These are phyloP conservation scores for Prorocentrum cordatum DNA, from an alignment of 169 alveolate genomes.

Conservation along the genomic window DNA sequence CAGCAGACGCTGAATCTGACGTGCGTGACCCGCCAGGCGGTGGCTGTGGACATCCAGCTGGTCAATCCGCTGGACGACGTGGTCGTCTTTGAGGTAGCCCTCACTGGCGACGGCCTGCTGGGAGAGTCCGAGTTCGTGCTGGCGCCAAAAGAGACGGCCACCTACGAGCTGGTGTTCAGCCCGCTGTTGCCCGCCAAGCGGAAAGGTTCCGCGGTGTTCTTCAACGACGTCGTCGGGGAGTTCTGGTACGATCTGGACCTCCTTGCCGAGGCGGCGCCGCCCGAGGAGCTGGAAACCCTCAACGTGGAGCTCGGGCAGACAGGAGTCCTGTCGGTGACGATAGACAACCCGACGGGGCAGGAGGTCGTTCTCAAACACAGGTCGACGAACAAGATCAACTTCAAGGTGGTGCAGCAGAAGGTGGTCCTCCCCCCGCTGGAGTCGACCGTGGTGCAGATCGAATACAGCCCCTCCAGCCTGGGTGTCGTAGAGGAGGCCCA, in stretches of 20 bases:
- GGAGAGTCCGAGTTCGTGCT: conserved; percentile 83
- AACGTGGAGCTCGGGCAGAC: conserved; percentile 82
- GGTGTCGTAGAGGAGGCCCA: conserved; percentile 76
- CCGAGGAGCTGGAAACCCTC: conserved; percentile 74
- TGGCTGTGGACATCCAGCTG: conserved; percentile 82
- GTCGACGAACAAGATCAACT: conserved; percentile 79
- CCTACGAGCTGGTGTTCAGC: conserved; percentile 80
- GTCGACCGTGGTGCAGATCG: conserved; percentile 76
- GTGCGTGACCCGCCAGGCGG: conserved; percentile 83
- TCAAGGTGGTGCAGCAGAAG: conserved; percentile 79
- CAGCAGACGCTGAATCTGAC: conserved; percentile 77
- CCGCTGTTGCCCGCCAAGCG: conserved; percentile 82
- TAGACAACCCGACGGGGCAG: conserved; percentile 83
- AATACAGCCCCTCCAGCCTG: conserved; percentile 80
- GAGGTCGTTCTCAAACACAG: conserved; percentile 73
- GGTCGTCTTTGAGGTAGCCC: conserved; percentile 81
- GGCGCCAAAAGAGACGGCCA: conserved; percentile 79
- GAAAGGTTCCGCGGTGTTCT: conserved; percentile 74
- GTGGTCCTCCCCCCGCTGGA: conserved; percentile 78
- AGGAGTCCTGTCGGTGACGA: conserved; percentile 73
- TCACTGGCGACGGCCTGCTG: conserved; percentile 81
- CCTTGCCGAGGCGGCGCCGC: conserved; percentile 80
- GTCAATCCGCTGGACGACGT: conserved; percentile 83
- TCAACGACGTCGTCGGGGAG: conserved; percentile 76
- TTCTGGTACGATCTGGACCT: conserved; percentile 83